Conservation (phyloP, 139 green algal species). For the Trebouxia sp. region DNA sequence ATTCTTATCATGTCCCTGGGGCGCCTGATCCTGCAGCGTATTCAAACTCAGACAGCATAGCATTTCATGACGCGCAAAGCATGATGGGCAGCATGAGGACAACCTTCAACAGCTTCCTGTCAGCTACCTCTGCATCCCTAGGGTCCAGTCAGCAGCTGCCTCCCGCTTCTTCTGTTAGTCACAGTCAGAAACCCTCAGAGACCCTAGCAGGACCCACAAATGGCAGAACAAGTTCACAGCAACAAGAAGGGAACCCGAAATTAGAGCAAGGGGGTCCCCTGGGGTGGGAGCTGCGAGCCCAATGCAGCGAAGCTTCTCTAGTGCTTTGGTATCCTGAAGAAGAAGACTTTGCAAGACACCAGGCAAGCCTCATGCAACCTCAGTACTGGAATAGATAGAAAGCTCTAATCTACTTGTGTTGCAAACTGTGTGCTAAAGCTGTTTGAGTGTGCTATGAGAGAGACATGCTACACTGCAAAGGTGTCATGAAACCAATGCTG, state of each 20-base stretch:
- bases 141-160: neutral
- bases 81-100: constrained; percentile 42
- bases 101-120: constrained; percentile 38
- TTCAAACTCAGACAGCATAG: neutral
- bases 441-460: too few relatives aligned
- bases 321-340: constrained; percentile 38
- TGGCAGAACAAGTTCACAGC: neutral
- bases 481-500: too few relatives aligned
- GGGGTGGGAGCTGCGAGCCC: constrained; percentile 27
- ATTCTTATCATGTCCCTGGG: neutral
- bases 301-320: constrained; percentile 4
- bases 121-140: constrained; percentile 7
- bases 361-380: too few relatives aligned
- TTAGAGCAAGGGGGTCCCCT: neutral
- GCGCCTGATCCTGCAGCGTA: too few relatives aligned
- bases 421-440: too few relatives aligned
- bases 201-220: neutral
- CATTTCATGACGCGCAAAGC: constrained; percentile 40
- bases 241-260: too few relatives aligned
- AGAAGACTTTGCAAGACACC: neutral
- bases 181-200: neutral
- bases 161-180: neutral
- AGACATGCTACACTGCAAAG: too few relatives aligned
- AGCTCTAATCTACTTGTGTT: too few relatives aligned
- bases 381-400: too few relatives aligned